Base-by-base conservation (phyloP, 164 flowering plant genomes). In the Tetracentron sinense region DNA sequence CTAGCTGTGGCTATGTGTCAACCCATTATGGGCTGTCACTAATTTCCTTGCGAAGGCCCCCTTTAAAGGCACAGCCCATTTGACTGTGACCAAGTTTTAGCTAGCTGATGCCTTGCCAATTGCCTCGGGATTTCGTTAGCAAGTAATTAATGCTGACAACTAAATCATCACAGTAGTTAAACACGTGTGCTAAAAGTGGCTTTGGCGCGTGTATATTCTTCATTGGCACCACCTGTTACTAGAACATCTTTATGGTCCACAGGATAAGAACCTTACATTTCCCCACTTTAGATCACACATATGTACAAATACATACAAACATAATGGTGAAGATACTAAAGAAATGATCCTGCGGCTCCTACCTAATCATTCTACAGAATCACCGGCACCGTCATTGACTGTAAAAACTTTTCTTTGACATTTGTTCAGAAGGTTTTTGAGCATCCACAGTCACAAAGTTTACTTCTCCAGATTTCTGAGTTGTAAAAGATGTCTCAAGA, bases 351-450 rank as follows among this genome's bases (percentile, higher is more conserved):
- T 38, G 6, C 8, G 3, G 53, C 53, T 22, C 1, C 26, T 73
- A 89, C 96, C 97, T 68, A 89, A 75, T 42, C 91, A 66, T 51
- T 79, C 93, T 23, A 81, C 70, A 42, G 75, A 82, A 79, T 86
- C 96, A 25, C 93, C 93, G 27, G 99, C 99, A 52, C 99, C 97
- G 80, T 94, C 98, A 68, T 86, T 87, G 66, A 94, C 64, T 54
- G 89, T 70, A 53, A 73, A 72, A 65, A 90, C 84, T 68, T 81
- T 87, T 71, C 54, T 80, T 12, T 54, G 69, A 52, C 2, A 48
- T 31, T 65, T 75, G n/a, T 53, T 67, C 63, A 30, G 70, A 42
- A 23, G 29, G 25, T 54, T 42, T 55, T 54, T 25, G 14, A 56
- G 57, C 66, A 66, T 66, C 66, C 19, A 31, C 31, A 51, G 56